Evolutionary conservation across 2,329 filamentous ascomycete genomes (phyloP), one percentile per base, ranked within the genome.

Genomic region (Paecilomyces sp.): DNA sequence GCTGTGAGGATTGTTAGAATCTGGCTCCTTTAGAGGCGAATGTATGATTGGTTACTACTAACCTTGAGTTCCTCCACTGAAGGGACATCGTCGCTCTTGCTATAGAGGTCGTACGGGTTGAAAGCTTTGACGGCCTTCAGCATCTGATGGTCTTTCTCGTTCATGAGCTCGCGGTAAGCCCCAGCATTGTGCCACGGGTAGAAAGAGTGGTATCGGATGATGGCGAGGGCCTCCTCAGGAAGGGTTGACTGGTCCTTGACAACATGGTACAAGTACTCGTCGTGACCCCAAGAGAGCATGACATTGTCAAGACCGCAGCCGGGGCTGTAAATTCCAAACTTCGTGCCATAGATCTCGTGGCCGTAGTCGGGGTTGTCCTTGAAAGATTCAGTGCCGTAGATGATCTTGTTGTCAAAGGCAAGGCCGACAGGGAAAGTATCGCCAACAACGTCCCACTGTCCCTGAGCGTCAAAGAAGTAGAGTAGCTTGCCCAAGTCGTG

Each of bases 131-230:
- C 91, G 8, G 91, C 91, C 70, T 85, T 84, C 67, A 95, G 78
- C 87, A 95, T 92, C 68, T 83, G 82, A 74, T 88, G 78, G 68
- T 96, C 92, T 71, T 92, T 88, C 62, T 88, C 86, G 72, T 88
- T 83, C 91, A 96, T 96, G 74, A 96, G 83, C 76, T 91, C 85
- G 62, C 77, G 76, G 77, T 96, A 96, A 6, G 90, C 91, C 58
- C 88, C 88, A 73, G 88, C 87, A 62, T 82, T 85, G 77, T 96
- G 92, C 92, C 91, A 96, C 15, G 92, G 88, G 77, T 96, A 96
- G 78, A 96, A 96, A 5, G 87, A 91, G 78, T 96, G 92, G 77
- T 95, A 96, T 59, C 92, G 82, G 73, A 96, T 94, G 90, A 96
- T 96, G 62, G 91, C 92, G 11, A 96, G 82, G 0, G 88, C 89